Evolutionary conservation across 2,329 filamentous ascomycete genomes (phyloP).

Genomic region (Geoglossum cookeanum): DNA sequence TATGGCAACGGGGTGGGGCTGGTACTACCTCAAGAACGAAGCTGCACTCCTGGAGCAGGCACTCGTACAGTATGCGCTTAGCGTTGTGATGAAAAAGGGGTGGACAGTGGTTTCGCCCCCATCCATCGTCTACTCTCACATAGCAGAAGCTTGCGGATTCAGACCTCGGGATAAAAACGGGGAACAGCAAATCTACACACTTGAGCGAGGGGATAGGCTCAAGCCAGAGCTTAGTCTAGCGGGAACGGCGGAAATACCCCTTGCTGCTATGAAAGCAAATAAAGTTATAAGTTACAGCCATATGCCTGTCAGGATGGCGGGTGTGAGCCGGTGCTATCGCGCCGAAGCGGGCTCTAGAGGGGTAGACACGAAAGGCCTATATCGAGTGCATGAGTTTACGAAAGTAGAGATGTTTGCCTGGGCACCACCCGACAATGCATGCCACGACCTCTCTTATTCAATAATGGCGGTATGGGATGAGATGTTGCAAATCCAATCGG

Average conservation of each 20-base stretch:
- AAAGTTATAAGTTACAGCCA: conserved; percentile 42
- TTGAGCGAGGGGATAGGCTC: conserved; percentile 44
- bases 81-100: conserved; percentile 49
- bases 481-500: conserved; percentile 69
- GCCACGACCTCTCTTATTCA: conserved; percentile 10
- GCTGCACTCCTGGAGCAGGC: conserved; percentile 90
- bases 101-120: conserved; percentile 74
- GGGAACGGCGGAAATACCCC: conserved; percentile 84
- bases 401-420: conserved; percentile 97
- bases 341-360: conserved; percentile 86
- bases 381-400: conserved; percentile 94
- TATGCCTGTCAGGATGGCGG: conserved; percentile 63
- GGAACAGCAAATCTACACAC: conserved; percentile 78
- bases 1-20: conserved; percentile 82
- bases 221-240: conserved; percentile 59
- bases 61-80: conserved; percentile 67
- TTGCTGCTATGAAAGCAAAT: conserved; percentile 77
- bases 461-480: conserved; percentile 54
- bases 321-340: conserved; percentile 80
- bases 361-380: conserved; percentile 80
- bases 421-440: conserved; percentile 40
- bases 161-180: conserved; percentile 77
- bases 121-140: conserved; percentile 78
- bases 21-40: conserved; percentile 91
- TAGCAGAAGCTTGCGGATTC: conserved; percentile 82